Percentiles rank a stretch among this genome's conserved stretches.
phyloP scores from a whole-genome alignment of 2,329 filamentous ascomycete genomes.

The Calycina marina region DNA sequence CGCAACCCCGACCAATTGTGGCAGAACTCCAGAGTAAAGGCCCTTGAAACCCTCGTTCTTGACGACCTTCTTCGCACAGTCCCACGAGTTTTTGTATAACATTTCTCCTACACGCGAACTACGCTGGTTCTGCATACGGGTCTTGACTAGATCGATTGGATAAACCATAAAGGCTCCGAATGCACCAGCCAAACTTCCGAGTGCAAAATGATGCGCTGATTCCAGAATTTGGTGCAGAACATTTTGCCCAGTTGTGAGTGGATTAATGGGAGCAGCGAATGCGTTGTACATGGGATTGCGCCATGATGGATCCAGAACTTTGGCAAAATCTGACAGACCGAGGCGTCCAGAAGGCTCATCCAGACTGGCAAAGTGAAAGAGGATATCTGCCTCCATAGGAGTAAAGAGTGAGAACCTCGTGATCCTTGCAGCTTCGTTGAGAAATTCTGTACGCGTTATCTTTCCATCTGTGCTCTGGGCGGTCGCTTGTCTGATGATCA shows the following conservation, averaged over 20 bases:
- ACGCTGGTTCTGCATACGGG: slow-evolving; percentile 94
- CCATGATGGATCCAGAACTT: slow-evolving; percentile 91
- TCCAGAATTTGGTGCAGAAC: slow-evolving; percentile 53
- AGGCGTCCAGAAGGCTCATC: slow-evolving; percentile 81
- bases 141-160: slow-evolving; percentile 97
- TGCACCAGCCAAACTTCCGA: slow-evolving; percentile 82
- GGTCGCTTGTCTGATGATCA: slow-evolving; percentile 80
- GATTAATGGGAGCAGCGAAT: slow-evolving; percentile 27
- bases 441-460: slow-evolving; percentile 86
- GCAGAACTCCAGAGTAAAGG: slow-evolving; percentile 85
- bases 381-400: slow-evolving; percentile 95
- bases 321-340: slow-evolving; percentile 72
- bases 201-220: slow-evolving; percentile 76
- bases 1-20: slow-evolving; percentile 93
- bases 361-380: slow-evolving; percentile 94
- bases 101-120: slow-evolving; percentile 67
- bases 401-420: slow-evolving; percentile 94
- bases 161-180: slow-evolving; percentile 99
- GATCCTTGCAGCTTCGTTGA: slow-evolving; percentile 82
- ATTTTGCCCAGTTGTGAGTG: slow-evolving; percentile 38
- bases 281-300: slow-evolving; percentile 35
- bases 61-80: slow-evolving; percentile 87
- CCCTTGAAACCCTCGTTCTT: slow-evolving; percentile 82
- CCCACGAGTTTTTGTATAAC: slow-evolving; percentile 92
- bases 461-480: slow-evolving; percentile 74